These are phyloP conservation scores for Malassezia sympodialis DNA, from an alignment of 1,284 basidiomycete genomes.

Conservation along the genomic window DNA sequence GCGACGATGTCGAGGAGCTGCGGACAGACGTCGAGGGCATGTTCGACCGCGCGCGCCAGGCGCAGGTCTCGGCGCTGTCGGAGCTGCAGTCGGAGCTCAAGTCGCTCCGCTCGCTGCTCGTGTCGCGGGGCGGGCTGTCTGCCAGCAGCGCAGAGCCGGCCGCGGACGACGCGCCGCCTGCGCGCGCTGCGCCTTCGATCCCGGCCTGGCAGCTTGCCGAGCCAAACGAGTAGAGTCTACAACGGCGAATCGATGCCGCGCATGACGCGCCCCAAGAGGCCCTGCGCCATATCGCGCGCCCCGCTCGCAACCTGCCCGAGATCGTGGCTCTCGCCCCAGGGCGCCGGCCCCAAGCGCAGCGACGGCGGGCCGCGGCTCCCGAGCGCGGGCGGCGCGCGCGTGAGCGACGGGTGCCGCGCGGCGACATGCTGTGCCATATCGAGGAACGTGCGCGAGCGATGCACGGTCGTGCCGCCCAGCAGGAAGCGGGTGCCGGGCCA, in stretches of 20 bases:
- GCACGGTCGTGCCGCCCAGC: constrained; percentile 41
- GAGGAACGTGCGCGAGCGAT: constrained; percentile 34
- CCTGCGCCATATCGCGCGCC: constrained; percentile 36
- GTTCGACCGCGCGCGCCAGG: constrained; percentile 82
- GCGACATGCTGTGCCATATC: constrained; percentile 41
- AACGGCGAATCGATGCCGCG: constrained; percentile 23
- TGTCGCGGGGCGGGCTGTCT: constrained; percentile 59
- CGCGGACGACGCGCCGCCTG: constrained; percentile 21
- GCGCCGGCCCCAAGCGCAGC: constrained; percentile 31
- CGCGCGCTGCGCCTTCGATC: constrained; percentile 30
- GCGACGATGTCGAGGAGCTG: constrained; percentile 54
- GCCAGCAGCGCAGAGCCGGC: constrained; percentile 13
- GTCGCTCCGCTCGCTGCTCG: constrained; percentile 79
- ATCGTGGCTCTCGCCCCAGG: not conserved
- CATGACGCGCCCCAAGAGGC: constrained; percentile 30
- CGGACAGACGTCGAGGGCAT: constrained; percentile 88
- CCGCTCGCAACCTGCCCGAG: constrained; percentile 38
- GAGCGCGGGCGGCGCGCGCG: constrained; percentile 22
- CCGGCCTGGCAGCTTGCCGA: constrained; percentile 45
- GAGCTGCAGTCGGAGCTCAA: constrained; percentile 90
- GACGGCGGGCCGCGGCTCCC: constrained; percentile 17
- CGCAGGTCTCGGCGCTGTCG: constrained; percentile 56
- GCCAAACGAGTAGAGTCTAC: constrained; percentile 3
- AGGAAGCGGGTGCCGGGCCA: constrained; percentile 29
- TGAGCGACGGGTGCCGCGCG: constrained; percentile 28